phyloP scores from a whole-genome alignment of 2,329 filamentous ascomycete genomes.

The Neofusicoccum umdonicola region DNA sequence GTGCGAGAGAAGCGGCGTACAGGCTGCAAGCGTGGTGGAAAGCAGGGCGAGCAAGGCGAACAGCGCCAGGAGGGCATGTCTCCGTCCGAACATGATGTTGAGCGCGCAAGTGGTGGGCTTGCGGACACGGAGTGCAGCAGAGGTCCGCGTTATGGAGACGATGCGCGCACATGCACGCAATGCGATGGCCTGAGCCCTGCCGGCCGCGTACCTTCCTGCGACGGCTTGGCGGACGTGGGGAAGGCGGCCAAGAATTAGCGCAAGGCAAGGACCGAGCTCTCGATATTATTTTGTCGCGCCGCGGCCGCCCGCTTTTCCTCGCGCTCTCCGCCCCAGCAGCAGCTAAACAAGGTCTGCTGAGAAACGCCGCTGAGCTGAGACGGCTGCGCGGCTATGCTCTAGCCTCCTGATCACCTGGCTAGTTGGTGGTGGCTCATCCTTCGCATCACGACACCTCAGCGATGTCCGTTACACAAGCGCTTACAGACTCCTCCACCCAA shows the following conservation, averaged over 20 bases:
- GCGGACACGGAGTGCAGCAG: not conserved
- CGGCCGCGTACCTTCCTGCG: conserved; percentile 3
- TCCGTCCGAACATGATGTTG: conserved; percentile 10
- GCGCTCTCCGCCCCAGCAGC: not conserved
- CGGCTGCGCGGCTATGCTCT: not conserved
- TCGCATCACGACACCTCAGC: conserved; percentile 1
- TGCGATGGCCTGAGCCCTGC: not conserved
- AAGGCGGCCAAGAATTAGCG: not conserved
- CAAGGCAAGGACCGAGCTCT: conserved; percentile 2
- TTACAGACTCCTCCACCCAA: conserved; percentile 15
- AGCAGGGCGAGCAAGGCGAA: conserved; percentile 32
- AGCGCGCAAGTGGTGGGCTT: not conserved
- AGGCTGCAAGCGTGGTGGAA: conserved; percentile 42
- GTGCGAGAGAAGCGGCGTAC: conserved; percentile 30
- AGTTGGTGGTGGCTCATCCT: conserved; percentile 2
- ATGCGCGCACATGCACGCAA: not conserved
- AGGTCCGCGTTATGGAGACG: not conserved
- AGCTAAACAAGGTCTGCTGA: not conserved
- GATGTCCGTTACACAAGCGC: conserved; percentile 18
- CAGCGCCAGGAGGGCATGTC: not conserved
- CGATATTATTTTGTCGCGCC: not conserved
- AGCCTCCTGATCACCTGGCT: not conserved
- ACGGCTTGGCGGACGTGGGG: conserved; percentile 11
- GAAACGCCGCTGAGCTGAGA: conserved; percentile 5
- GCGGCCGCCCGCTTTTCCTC: not conserved